Percentiles rank a stretch among this genome's conserved stretches.
Conservation (phyloP, 805 yeast genomes). For the Candida sanyiensis region DNA sequence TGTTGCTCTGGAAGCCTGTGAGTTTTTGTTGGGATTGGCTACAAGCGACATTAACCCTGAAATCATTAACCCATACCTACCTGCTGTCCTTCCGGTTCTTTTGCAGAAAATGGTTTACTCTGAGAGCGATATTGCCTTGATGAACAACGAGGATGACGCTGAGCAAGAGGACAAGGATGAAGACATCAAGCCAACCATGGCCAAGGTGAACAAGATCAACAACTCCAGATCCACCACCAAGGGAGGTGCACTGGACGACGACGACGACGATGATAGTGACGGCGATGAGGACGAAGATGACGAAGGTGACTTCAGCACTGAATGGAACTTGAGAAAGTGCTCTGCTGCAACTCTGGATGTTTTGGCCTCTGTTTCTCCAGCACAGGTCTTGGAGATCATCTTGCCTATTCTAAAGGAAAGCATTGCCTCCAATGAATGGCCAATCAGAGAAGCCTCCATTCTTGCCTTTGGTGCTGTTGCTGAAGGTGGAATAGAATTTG, state of each 20-base stretch:
- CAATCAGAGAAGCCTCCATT: constrained; percentile 86
- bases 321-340: constrained; percentile 91
- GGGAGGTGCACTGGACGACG: constrained; percentile 27
- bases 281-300: constrained; percentile 72
- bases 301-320: constrained; percentile 58
- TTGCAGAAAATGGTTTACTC: constrained; percentile 82
- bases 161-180: constrained; percentile 76
- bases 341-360: constrained; percentile 90
- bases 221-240: constrained; percentile 19
- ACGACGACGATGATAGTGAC: constrained; percentile 47
- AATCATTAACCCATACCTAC: constrained; percentile 52
- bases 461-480: constrained; percentile 94
- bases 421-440: constrained; percentile 73
- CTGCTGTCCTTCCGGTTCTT: constrained; percentile 66
- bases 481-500: constrained; percentile 73
- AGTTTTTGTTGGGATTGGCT: constrained; percentile 73
- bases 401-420: constrained; percentile 73
- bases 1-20: constrained; percentile 90
- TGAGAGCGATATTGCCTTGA: constrained; percentile 65
- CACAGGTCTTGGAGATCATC: constrained; percentile 56
- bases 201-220: constrained; percentile 47
- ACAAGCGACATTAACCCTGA: constrained; percentile 50
- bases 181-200: constrained; percentile 80
- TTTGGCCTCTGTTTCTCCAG: constrained; percentile 63
- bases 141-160: constrained; percentile 73